Evolutionary conservation across 495 filamentous ascomycete genomes (phyloP).

Genomic region (Trichoderma gamsii): DNA sequence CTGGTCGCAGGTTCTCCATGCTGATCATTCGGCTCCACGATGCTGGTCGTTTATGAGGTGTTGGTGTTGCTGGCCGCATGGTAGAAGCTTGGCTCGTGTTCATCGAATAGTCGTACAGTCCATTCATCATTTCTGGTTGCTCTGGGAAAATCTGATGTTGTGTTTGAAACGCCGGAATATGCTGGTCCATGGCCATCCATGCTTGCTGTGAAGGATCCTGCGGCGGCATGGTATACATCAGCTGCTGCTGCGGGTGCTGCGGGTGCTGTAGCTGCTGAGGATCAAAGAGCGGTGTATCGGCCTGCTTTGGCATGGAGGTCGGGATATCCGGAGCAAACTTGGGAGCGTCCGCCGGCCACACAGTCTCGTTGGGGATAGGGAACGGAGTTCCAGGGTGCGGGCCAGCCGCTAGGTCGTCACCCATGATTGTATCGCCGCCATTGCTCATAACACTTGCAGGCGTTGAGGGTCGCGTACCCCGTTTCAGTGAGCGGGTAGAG

Average conservation of each 20-base stretch:
- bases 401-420: constrained; percentile 3
- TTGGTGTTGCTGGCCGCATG: constrained; percentile 5
- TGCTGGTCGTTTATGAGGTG: constrained; percentile 9
- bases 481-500: background rate
- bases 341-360: constrained; percentile 6
- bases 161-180: constrained; percentile 1
- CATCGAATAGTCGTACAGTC: constrained; percentile 7
- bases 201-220: background rate
- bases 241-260: constrained; percentile 11
- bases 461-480: constrained; percentile 6
- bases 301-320: constrained; percentile 14
- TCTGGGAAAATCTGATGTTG: background rate
- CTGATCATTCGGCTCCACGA: constrained; percentile 12
- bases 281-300: background rate
- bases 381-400: constrained; percentile 17
- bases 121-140: background rate
- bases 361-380: constrained; percentile 15
- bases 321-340: constrained; percentile 9
- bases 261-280: background rate
- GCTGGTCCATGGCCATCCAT: constrained; percentile 3
- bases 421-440: constrained; percentile 15
- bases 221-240: constrained; percentile 8
- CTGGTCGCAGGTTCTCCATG: constrained; percentile 14
- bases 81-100: constrained; percentile 9
- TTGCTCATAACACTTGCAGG: constrained; percentile 5